Conservation (phyloP, 2,329 filamentous ascomycete genomes). For the Fusarium longipes region DNA sequence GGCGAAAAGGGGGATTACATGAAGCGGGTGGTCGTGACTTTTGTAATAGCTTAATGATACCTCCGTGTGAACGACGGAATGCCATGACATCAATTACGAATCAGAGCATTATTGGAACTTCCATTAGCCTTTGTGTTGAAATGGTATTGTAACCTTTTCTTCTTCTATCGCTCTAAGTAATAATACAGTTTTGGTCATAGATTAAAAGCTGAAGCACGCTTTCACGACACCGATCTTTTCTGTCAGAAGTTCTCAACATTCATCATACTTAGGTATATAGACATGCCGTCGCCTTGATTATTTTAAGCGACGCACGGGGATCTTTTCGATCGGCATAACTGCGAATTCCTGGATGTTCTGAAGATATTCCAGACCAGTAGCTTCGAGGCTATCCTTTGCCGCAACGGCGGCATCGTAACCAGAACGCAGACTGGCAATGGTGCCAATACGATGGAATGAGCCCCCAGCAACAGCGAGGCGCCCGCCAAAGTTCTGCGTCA, state of each 20-base stretch:
- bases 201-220: not conserved
- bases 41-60: slow-evolving; percentile 49
- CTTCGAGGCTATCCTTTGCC: slow-evolving; percentile 37
- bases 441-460: slow-evolving; percentile 64
- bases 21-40: slow-evolving; percentile 40
- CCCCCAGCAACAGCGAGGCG: slow-evolving; percentile 72
- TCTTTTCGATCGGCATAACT: slow-evolving; percentile 39
- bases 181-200: slow-evolving; percentile 26
- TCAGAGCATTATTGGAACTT: not conserved
- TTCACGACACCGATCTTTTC: slow-evolving; percentile 3
- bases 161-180: slow-evolving; percentile 21
- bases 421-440: slow-evolving; percentile 63
- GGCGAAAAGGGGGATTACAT: slow-evolving; percentile 37
- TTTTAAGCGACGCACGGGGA: slow-evolving; percentile 45
- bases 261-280: not conserved
- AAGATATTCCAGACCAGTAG: slow-evolving; percentile 49
- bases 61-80: slow-evolving; percentile 45
- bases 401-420: slow-evolving; percentile 48
- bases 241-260: not conserved
- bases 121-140: not conserved
- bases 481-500: slow-evolving; percentile 68
- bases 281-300: not conserved
- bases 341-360: slow-evolving; percentile 42
- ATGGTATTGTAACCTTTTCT: not conserved
- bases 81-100: slow-evolving; percentile 11